Percentiles rank a stretch among this genome's conserved stretches.
These are phyloP conservation scores for Casuarina glauca DNA, from an alignment of 306 rosid species.

Conservation along the genomic window DNA sequence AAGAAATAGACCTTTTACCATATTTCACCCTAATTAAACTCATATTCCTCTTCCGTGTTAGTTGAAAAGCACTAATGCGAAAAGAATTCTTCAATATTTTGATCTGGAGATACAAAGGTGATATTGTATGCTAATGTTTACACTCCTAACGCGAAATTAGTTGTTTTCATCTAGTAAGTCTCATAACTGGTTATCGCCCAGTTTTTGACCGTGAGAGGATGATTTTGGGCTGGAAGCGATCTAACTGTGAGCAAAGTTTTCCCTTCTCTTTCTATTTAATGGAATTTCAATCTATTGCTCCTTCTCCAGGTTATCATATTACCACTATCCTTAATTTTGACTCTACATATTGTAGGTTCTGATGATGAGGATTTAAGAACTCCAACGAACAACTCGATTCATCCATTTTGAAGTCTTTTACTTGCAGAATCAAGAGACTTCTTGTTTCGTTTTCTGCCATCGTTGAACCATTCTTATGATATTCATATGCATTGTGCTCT, in stretches of 20 bases:
- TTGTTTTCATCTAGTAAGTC: conserved; percentile 63
- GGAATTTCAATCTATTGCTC: background rate
- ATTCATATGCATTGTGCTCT: no score
- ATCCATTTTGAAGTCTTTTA: conserved; percentile 34
- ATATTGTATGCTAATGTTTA: background rate
- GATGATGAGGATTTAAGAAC: conserved; percentile 36
- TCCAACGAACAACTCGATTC: conserved; percentile 36
- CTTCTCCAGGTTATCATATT: background rate
- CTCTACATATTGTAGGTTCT: conserved; percentile 39
- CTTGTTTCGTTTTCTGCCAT: conserved; percentile 41
- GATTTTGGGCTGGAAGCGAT: conserved; percentile 69
- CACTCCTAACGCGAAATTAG: conserved; percentile 3
- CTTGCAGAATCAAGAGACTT: conserved; percentile 25
- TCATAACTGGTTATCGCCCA: conserved; percentile 85
- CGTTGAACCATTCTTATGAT: conserved; percentile 34
- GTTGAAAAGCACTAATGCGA: no score
- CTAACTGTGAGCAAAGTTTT: conserved; percentile 60
- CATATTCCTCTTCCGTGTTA: no score
- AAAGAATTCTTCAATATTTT: no score
- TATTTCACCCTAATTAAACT: no score
- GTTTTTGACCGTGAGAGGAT: conserved; percentile 73
- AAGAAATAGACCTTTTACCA: no score
- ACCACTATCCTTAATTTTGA: no score
- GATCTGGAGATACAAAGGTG: background rate
- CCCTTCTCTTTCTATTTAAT: background rate